Evolutionary conservation across 108 stramenopile species (phyloP).

Genomic region (Pseudonitzschia multistriata): DNA sequence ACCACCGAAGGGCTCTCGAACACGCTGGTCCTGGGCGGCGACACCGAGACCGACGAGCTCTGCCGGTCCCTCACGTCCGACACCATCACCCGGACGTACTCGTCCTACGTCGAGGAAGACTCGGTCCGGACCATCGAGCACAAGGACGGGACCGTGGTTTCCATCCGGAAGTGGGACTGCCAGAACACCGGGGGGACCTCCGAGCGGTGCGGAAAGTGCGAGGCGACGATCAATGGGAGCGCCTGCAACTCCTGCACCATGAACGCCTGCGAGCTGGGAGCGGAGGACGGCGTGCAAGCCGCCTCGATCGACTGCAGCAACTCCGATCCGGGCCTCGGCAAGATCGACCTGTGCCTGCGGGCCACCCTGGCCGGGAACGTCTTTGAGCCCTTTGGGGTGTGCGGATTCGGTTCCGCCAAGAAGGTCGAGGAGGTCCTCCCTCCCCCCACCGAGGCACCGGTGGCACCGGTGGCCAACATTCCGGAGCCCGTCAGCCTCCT

Average conservation of each 20-base stretch:
- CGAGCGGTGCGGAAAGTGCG: not conserved
- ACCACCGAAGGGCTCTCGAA: not conserved
- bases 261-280: not conserved
- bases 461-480: not conserved
- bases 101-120: not conserved
- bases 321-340: not conserved
- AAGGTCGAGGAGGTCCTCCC: not conserved
- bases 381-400: not conserved
- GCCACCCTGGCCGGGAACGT: not conserved
- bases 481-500: not conserved
- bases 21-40: not conserved
- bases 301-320: not conserved
- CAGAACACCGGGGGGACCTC: not conserved
- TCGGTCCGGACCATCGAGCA: not conserved
- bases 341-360: not conserved
- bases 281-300: not conserved
- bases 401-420: constrained; percentile 1
- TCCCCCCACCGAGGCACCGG: not conserved
- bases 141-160: not conserved
- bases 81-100: not conserved
- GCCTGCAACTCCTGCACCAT: not conserved
- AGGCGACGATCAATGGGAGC: not conserved
- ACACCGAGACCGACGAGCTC: not conserved
- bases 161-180: constrained; percentile 2
- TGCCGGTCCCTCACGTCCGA: not conserved